Base-by-base conservation (phyloP, 768 basidiomycete species). In the Mycena polygramma region DNA sequence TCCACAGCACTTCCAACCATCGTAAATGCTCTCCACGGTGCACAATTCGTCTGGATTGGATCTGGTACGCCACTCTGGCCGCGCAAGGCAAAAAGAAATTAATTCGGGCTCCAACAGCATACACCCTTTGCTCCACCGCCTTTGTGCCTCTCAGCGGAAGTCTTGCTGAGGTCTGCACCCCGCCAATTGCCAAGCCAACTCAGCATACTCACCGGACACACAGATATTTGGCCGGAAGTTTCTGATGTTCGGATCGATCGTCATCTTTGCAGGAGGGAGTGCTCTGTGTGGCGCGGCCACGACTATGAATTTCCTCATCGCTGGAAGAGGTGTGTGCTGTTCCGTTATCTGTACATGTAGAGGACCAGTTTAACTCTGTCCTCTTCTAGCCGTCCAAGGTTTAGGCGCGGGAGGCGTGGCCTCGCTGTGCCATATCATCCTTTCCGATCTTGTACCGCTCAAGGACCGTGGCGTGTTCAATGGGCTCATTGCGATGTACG, bases 361-460 rank as follows among this genome's bases (percentile, higher is more conserved):
- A n/a, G n/a, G n/a, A n/a, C n/a, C n/a, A n/a, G n/a, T n/a, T n/a
- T n/a, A n/a, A n/a, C n/a, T n/a, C n/a, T 46, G 48, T 36, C 8
- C 41, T 45, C 45, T 52, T 26, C 49, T 55, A 84, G 83, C 78
- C 37, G 57, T 85, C 35, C 84, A 85, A 68, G 85, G 85, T 0
- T 53, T 79, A 0, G 85, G 84, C 15, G 80, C 77, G 5, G 86
- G 84, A 0, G 81, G 78, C 4, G 79, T 85, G 36, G 66, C 80
- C 19, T 74, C 82, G 10, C 57, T 84, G 20, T 76, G 79, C 0
- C 76, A 79, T 10, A 86, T 88, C 62, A 79, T 88, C 63, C 68
- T 85, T 9, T 79, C 80, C 36, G 87, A 88, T 70, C 73, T 88
- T 3, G 83, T 87, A 14, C 79, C 86, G 8, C 78, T 89, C 9